These are phyloP conservation scores for Geotrichum candidum DNA, from an alignment of 1,139 yeast genomes.

Conservation along the genomic window DNA sequence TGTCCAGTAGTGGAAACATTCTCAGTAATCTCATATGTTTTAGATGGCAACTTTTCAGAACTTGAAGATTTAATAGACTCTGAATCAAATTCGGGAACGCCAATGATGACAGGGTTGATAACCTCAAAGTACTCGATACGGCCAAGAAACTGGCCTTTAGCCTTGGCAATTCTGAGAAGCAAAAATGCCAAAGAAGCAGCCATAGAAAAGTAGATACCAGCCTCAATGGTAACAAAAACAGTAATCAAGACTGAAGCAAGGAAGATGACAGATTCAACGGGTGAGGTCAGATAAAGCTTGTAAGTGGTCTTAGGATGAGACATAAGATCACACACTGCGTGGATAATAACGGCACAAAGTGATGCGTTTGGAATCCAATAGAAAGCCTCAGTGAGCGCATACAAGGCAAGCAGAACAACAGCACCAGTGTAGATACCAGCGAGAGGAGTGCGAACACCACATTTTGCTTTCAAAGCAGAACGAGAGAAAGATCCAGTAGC, in stretches of 20 bases:
- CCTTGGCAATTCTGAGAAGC: slow-evolving; percentile 69
- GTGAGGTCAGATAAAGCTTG: slow-evolving; percentile 70
- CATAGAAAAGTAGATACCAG: slow-evolving; percentile 85
- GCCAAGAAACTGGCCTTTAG: slow-evolving; percentile 80
- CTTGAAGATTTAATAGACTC: not conserved
- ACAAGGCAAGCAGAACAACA: slow-evolving; percentile 80
- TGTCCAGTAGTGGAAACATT: not conserved
- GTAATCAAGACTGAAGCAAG: slow-evolving; percentile 71
- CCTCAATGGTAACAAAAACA: slow-evolving; percentile 75
- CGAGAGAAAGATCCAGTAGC: slow-evolving; percentile 95
- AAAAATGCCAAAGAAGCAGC: slow-evolving; percentile 75
- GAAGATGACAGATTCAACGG: slow-evolving; percentile 73
- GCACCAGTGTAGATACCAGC: slow-evolving; percentile 89
- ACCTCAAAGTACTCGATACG: slow-evolving; percentile 42
- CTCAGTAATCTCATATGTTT: not conserved
- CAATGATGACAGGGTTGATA: slow-evolving; percentile 44
- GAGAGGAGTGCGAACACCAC: slow-evolving; percentile 92
- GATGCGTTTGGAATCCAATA: slow-evolving; percentile 51
- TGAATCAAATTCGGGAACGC: not conserved
- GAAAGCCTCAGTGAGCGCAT: slow-evolving; percentile 44
- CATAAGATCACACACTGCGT: slow-evolving; percentile 83
- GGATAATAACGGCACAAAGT: slow-evolving; percentile 80
- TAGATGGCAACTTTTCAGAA: not conserved
- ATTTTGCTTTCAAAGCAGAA: slow-evolving; percentile 88
- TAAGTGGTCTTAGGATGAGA: slow-evolving; percentile 66